These are phyloP conservation scores for Trichoderma sp. DNA, from an alignment of 2,329 filamentous ascomycete species.

Conservation along the genomic window DNA sequence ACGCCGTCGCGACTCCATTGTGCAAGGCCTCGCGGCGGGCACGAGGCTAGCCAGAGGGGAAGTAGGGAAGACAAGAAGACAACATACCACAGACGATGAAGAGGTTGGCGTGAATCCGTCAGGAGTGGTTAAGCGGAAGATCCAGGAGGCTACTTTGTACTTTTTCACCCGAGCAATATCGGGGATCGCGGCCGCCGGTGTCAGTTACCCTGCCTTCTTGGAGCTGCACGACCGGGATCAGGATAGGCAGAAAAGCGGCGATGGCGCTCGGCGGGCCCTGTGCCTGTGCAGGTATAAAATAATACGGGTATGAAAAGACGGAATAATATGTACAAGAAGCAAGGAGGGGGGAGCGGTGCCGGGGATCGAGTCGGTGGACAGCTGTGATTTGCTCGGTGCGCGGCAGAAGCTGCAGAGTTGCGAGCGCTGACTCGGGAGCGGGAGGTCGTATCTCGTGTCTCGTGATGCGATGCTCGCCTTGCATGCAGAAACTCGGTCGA, in stretches of 20 bases:
- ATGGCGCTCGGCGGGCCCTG: slow-evolving; percentile 12
- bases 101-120: slow-evolving; percentile 10
- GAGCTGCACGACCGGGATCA: slow-evolving; percentile 12
- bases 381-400: not conserved
- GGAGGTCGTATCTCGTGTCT: not conserved
- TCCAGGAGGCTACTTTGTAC: slow-evolving; percentile 8
- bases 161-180: not conserved
- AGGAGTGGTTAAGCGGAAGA: slow-evolving; percentile 6
- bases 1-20: slow-evolving; percentile 27
- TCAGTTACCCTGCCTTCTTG: slow-evolving; percentile 15
- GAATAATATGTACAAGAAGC: slow-evolving; percentile 4
- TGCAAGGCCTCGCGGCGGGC: slow-evolving; percentile 13
- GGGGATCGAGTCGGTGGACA: not conserved
- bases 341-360: not conserved
- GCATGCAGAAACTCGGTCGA: not conserved
- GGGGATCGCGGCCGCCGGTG: slow-evolving; percentile 14
- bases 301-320: not conserved
- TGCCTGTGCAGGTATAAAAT: slow-evolving; percentile 6
- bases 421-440: not conserved
- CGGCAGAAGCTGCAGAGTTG: not conserved
- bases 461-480: not conserved
- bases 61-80: not conserved
- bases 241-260: slow-evolving; percentile 10
- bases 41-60: not conserved
- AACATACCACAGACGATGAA: slow-evolving; percentile 16